These are phyloP conservation scores for Penicillium tannophilum DNA, from an alignment of 495 filamentous ascomycete species.

Conservation along the genomic window DNA sequence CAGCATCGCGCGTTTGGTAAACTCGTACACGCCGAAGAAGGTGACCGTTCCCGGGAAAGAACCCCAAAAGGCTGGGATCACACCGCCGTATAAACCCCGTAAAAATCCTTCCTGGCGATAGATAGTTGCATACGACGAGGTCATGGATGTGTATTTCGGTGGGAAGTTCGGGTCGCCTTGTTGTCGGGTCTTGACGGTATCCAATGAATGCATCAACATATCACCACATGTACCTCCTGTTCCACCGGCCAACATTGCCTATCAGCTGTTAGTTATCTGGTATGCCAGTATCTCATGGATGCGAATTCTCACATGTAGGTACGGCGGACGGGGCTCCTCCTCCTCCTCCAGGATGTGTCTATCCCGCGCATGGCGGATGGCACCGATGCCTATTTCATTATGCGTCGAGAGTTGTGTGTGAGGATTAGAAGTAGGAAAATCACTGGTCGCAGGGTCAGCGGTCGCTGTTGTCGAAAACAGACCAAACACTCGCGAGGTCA, in stretches of 20 bases:
- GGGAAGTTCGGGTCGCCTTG: constrained; percentile 93
- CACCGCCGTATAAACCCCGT: constrained; percentile 90
- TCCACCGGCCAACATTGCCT: constrained; percentile 96
- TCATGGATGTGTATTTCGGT: constrained; percentile 86
- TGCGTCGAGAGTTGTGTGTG: neutral
- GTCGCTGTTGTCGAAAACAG: constrained; percentile 45
- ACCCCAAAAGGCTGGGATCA: constrained; percentile 83
- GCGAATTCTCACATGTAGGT: constrained; percentile 60
- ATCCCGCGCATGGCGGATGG: constrained; percentile 19
- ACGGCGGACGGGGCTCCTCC: constrained; percentile 60
- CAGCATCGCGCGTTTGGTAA: constrained; percentile 85
- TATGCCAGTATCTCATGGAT: neutral
- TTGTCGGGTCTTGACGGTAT: constrained; percentile 98
- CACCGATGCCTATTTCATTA: constrained; percentile 11
- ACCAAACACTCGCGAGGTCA: constrained; percentile 47
- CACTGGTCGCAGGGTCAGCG: constrained; percentile 23
- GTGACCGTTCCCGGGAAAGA: constrained; percentile 93
- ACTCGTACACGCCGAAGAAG: constrained; percentile 97
- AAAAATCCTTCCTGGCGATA: constrained; percentile 87
- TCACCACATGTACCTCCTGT: constrained; percentile 89
- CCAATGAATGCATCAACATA: constrained; percentile 98
- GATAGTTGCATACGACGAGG: constrained; percentile 87
- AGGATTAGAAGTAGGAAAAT: neutral
- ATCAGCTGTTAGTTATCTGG: neutral
- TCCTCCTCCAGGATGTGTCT: constrained; percentile 30